Base-by-base conservation (phyloP, 1,284 basidiomycete genomes). In the Caloboletus inedulis region DNA sequence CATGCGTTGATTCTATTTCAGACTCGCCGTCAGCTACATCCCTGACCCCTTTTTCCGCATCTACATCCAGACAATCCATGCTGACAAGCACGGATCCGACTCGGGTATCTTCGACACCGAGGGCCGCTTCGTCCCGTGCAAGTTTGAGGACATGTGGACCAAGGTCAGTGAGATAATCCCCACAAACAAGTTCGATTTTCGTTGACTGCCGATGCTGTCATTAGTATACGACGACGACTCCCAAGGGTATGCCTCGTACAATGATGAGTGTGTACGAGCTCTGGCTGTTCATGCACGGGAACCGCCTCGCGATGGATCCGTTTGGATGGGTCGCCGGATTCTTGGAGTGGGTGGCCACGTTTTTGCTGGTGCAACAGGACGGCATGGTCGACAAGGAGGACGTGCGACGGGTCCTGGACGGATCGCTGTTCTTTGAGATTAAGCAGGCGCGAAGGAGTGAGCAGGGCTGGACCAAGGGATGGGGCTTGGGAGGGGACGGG, bases 81-180 rank as follows among this genome's bases (percentile, higher is more conserved):
- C 70, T 16, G 63, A 61, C 60, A 80, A 79, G 63, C 78, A 79
- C 50, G 78, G 78, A 6, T 72, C 70, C 23, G 77, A 78, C 58
- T 68, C 74, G 16, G 74, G 73, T 36, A 63, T 65, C 12, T 78
- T 74, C 50, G 76, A 79, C 52, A 68, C 63, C 48, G 73, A 76
- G 52, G 76, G 76, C 1, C 63, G 74, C 3, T 77, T 74, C 58
- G 52, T 69, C 19, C 65, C 74, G 12, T 67, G 69, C 56, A 69
- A 66, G 51, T 73, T 75, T 45, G 72, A 74, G 53, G 74, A 75
- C 54, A 69, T 73, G 52, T 75, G 74, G 65, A 56, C 63, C 54
- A 74, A 72, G 63, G 73, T 73, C 44, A 47, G 54, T 58, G 54
- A 12, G 5, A 44, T 40, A 6, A 10, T 34, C 14, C 3, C 59